Conservation (phyloP, 345 rosid genomes). For the Pseudoturritis turrita region DNA sequence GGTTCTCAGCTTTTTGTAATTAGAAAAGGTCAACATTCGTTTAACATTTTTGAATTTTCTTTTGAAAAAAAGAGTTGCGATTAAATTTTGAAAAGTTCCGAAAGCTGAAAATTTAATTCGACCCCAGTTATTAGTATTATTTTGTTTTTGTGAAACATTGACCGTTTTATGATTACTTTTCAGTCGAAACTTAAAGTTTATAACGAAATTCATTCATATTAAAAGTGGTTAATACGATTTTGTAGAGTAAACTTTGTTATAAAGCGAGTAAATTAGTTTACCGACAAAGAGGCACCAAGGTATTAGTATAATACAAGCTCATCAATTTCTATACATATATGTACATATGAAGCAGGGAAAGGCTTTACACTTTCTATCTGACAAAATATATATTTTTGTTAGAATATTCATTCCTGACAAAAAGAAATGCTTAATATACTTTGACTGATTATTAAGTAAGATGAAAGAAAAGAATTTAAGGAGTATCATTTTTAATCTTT, state of each 20-base stretch:
- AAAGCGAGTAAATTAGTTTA: constrained; percentile 11
- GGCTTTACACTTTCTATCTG: constrained; percentile 32
- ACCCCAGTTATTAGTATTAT: background rate
- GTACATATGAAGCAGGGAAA: constrained; percentile 17
- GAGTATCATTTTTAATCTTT: background rate
- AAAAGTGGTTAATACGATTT: background rate
- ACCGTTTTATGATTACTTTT: constrained; percentile 22
- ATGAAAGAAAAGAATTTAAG: background rate
- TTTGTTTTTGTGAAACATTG: background rate
- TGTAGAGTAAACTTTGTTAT: background rate
- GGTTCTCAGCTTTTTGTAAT: background rate
- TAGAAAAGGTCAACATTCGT: constrained; percentile 7
- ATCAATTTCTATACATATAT: background rate
- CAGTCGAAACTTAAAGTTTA: background rate
- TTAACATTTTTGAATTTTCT: background rate
- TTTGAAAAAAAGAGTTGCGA: background rate
- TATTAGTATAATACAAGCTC: constrained; percentile 9
- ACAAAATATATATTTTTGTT: background rate
- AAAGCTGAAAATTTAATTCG: constrained; percentile 23
- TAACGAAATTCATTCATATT: background rate
- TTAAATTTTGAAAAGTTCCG: constrained; percentile 18
- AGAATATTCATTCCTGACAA: constrained; percentile 10
- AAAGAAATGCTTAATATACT: background rate
- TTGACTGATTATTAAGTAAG: background rate
- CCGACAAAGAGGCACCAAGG: constrained; percentile 8